Evolutionary conservation across 257 asterid genomes (phyloP), one percentile per base, ranked within the genome.

Genomic region (Solanum chmielewskii): DNA sequence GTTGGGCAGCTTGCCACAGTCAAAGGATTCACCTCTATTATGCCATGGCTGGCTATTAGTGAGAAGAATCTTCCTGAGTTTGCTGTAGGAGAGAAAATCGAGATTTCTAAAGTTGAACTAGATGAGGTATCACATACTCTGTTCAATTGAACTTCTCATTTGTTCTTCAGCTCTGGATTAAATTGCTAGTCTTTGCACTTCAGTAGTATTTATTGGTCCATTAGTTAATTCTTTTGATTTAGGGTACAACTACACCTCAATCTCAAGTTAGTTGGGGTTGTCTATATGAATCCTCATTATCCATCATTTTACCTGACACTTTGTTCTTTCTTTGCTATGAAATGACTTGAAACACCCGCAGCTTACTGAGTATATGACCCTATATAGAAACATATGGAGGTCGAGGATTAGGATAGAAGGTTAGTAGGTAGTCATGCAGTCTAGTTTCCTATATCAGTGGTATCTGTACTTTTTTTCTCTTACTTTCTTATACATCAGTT

Each of bases 11-110:
- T 87, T 68, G 96, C 93, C 88, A 89, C 64, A 18, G 87, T 86
- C 85, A 94, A 93, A 88, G 98, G 98, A 90, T 96, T 96, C 90
- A 95, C 98, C 45, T 89, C 98, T 68, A 91, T 96, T 84, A 96
- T 96, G 98, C 98, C 99, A 60, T 96, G 99, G 99, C 90, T 94
- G 93, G 98, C 98, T 81, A 92, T 96, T 70, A 87, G 87, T 23
- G 98, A 94, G 91, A 95, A 90, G 85, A 92, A 92, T 86, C 92
- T 95, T 85, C 99, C 99, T n/a, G 92, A 91, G 86, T 96, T 96
- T 84, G 76, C 90, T 75, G 90, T 91, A 90, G 95, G 94, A 87
- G 92, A 96, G 90, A 94, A 90, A 89, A 91, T 95, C 42, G 90
- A 89, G 88, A 89, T 95, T 89, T 90, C 94, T 74, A 91, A 90